Evolutionary conservation across 73 alveolate species (phyloP), one percentile per base, ranked within the genome.

Genomic region (Urostyla sp.): DNA sequence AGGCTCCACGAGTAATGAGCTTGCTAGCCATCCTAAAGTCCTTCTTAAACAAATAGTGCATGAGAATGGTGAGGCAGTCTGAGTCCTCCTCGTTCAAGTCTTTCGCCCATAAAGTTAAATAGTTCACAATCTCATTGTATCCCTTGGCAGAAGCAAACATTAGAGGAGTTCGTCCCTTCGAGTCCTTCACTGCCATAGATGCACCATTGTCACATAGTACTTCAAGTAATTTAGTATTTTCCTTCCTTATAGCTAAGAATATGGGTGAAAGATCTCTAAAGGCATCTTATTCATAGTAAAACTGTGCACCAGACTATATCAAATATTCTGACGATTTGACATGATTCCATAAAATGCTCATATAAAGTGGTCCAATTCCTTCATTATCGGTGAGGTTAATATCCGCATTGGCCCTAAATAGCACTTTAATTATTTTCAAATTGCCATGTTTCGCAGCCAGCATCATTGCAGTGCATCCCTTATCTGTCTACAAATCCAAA

Each of bases 391-490:
- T 24, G 23, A 75, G 31, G 57, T 78, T 60, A 1, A 78, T 36
- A 31, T 78, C 81, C 7, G 89, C 89, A 2, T 59, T 81, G 0
- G 72, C 81, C 20, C 34, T 66, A 24, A 58, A 54, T 18, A 78
- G 69, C 36, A 38, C 31, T 11, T 43, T 72, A 1, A 28, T 6
- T 21, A 60, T 44, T 20, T 61, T 36, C 32, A 35, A n/a, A 24
- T 46, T 35, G 31, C 77, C 81, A 1, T 28, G 27, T 26, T 43
- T 28, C 5, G 74, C 52, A 1, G 89, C 89, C 0, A 78, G 58
- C 24, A 73, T 74, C 13, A 78, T 58, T 0, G 89, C 89, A 0
- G 89, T 60, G 16, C 58, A 50, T 13, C 89, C 89, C 21, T 60
- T 60, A 8, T 78, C 58, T 34, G 58, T 78, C 18, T 23, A 13